Percentiles rank a stretch among this genome's conserved stretches.
Evolutionary conservation across 2,329 filamentous ascomycete genomes (phyloP).

Genomic region (Penicillium rolfsii): DNA sequence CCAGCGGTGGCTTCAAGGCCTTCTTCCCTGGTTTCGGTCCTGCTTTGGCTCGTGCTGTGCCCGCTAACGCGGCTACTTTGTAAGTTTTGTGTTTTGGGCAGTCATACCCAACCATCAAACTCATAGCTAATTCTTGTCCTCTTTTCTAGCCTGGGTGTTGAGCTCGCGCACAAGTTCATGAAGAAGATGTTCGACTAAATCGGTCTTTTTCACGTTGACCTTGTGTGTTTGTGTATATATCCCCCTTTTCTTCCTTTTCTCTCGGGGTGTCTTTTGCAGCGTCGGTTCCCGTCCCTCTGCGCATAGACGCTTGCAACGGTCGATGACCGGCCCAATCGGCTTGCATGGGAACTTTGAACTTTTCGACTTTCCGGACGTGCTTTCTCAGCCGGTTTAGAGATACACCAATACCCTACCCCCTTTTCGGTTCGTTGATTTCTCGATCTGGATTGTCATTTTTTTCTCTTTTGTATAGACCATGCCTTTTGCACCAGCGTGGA

Average conservation of each 20-base stretch:
- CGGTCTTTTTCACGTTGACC: neutral
- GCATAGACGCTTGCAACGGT: conserved; percentile 18
- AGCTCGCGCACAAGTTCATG: conserved; percentile 56
- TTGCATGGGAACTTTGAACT: conserved; percentile 3
- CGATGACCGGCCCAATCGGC: conserved; percentile 7
- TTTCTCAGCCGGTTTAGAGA: conserved; percentile 12
- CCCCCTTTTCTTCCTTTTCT: neutral
- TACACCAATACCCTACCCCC: conserved; percentile 1
- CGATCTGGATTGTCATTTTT: neutral
- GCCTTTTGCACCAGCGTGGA: neutral
- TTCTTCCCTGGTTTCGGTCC: conserved; percentile 98
- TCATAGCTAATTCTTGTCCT: conserved; percentile 16
- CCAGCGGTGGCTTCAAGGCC: conserved; percentile 77
- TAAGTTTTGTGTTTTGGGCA: conserved; percentile 32
- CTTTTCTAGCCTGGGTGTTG: conserved; percentile 49
- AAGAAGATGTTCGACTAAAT: conserved; percentile 49
- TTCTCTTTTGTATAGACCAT: conserved; percentile 13
- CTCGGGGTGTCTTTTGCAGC: conserved; percentile 10
- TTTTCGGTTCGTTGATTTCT: conserved; percentile 2
- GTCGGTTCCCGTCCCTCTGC: conserved; percentile 23
- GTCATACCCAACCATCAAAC: neutral
- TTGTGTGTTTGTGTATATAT: conserved; percentile 4
- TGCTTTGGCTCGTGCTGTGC: conserved; percentile 87
- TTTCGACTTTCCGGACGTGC: neutral
- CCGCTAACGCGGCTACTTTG: conserved; percentile 96